Percentiles rank a stretch among this genome's conserved stretches.
Conservation (phyloP, 371 early-diverging fungal species). For the Mucor mucedo region DNA sequence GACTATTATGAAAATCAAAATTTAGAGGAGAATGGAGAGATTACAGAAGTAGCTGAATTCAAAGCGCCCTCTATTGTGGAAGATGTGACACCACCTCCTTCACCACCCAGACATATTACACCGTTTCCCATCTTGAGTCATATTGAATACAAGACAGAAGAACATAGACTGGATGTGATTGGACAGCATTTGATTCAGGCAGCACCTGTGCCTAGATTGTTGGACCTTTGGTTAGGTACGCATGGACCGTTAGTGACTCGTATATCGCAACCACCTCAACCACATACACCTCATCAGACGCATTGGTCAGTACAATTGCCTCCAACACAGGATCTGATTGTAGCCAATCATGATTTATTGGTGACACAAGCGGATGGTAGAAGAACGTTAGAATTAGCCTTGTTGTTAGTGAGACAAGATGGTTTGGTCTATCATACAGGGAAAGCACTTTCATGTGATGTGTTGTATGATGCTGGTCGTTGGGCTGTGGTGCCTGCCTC, state of each 20-base stretch:
- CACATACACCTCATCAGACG: conserved; percentile 36
- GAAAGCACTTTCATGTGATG: conserved; percentile 35
- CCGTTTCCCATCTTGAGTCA: conserved; percentile 43
- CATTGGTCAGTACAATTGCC: conserved; percentile 39
- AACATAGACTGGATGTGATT: conserved; percentile 36
- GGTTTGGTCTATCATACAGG: conserved; percentile 46
- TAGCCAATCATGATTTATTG: conserved; percentile 24
- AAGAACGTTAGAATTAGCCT: conserved; percentile 32
- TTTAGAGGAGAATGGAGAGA: conserved; percentile 24
- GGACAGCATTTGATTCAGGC: conserved; percentile 42
- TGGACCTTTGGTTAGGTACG: conserved; percentile 48
- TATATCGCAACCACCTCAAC: conserved; percentile 29
- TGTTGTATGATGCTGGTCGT: conserved; percentile 24
- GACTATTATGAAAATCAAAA: conserved; percentile 46
- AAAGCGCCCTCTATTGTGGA: background rate
- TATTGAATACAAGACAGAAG: conserved; percentile 30
- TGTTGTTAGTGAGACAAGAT: conserved; percentile 44
- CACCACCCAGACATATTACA: conserved; percentile 30
- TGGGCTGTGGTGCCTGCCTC: conserved; percentile 30
- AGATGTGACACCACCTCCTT: conserved; percentile 16
- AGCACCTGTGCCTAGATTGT: conserved; percentile 27
- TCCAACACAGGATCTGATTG: conserved; percentile 30
- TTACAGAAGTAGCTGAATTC: conserved; percentile 11
- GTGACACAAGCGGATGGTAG: conserved; percentile 21
- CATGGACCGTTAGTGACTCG: conserved; percentile 38